Evolutionary conservation across 1,139 yeast species (phyloP), one percentile per base, ranked within the genome.

Genomic region (Hyphopichia buzzinii): DNA sequence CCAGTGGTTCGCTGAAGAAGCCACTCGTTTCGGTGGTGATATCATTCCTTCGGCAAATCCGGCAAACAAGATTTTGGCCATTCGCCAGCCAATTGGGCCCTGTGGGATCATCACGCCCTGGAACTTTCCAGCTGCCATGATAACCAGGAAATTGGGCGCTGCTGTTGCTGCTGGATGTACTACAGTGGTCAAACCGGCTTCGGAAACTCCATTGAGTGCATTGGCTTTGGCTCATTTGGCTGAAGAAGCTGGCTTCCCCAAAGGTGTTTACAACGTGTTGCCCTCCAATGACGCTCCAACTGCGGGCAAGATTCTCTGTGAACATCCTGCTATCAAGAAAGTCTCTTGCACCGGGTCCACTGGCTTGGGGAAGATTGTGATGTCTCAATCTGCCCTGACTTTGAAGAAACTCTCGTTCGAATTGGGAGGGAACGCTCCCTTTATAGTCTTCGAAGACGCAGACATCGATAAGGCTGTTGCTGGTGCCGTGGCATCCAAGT

Each of bases 51-150:
- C 95, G 3, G 63, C 77, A 17, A 73, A 68, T 49, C 62, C 79
- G 23, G 51, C 63, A 25, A 78, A 73, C 54, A 72, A 89, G 49
- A 83, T 84, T 31, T 62, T 79, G 44, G 77, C 95, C 1, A 50
- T 79, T 37, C 80, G 81, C 54, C 89, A 84, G 56, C 95, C 96
- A 12, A 74, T 90, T 36, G 97, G 97, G 15, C 95, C 87, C 1
- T 87, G 92, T 50, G 96, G 95, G 21, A 79, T 90, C 41, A 71
- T 90, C 49, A 87, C 96, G 4, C 97, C 97, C 14, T 90, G 97
- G 97, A 90, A 90, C 61, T 90, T 90, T 66, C 97, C 97, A 13
- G 72, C 84, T 36, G 95, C 96, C 4, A 90, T 90, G 97, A 86
- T 90, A 43, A 79, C 96, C 2, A 74, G 97, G 49, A 90, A 90